Evolutionary conservation across 1,284 basidiomycete species (phyloP).

Genomic region (Moesziomyces aphidis): DNA sequence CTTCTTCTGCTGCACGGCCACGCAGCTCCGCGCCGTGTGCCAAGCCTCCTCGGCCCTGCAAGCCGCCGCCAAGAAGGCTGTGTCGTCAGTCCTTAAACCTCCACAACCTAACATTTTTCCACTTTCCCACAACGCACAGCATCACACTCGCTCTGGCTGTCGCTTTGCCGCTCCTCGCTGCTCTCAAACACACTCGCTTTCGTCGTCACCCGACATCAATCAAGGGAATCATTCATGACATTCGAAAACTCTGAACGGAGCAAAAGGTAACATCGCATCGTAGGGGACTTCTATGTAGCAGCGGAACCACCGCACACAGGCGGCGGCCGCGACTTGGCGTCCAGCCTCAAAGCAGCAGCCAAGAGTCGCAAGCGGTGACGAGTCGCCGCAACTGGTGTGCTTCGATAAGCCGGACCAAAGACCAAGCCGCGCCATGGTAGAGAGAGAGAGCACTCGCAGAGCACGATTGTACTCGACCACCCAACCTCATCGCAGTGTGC

Average conservation of each 20-base stretch:
- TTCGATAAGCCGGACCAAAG: neutral
- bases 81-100: neutral
- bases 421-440: conserved; percentile 2
- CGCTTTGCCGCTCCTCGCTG: too few species aligned
- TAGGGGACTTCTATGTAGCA: conserved; percentile 34
- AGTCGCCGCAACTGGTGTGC: conserved; percentile 25
- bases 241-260: conserved; percentile 34
- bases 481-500: neutral
- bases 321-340: neutral
- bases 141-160: too few species aligned
- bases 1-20: neutral
- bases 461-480: neutral
- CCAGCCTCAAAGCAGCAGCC: neutral
- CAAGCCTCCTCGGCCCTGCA: neutral
- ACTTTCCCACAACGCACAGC: too few species aligned
- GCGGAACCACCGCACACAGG: conserved; percentile 5
- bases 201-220: neutral
- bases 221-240: conserved; percentile 40
- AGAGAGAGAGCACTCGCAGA: conserved; percentile 4
- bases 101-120: too few species aligned
- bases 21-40: neutral
- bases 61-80: neutral
- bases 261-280: conserved; percentile 32
- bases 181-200: too few species aligned
- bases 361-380: conserved; percentile 33